Percentiles rank a stretch among this genome's conserved stretches.
Evolutionary conservation across 2,329 filamentous ascomycete genomes (phyloP).

Genomic region (Sporothrix pallida): DNA sequence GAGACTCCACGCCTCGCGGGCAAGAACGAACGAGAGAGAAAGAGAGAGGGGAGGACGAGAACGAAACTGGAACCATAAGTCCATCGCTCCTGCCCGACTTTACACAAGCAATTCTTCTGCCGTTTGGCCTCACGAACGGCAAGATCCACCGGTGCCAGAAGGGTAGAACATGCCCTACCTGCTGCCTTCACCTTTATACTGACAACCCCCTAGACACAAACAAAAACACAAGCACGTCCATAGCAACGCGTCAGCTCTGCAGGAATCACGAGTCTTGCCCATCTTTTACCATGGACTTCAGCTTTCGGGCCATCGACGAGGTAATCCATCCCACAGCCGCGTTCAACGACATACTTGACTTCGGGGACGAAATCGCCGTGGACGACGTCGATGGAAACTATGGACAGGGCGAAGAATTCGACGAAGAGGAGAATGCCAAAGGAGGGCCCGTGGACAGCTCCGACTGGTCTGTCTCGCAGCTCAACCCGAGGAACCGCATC

Average conservation of each 20-base stretch:
- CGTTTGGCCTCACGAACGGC: too few species aligned
- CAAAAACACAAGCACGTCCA: too few species aligned
- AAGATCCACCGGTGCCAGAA: background rate
- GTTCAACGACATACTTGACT: conserved; percentile 43
- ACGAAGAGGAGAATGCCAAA: background rate
- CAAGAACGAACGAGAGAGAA: background rate
- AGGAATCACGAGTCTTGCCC: background rate
- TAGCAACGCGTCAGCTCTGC: too few species aligned
- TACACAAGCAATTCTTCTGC: too few species aligned
- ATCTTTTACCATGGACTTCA: conserved; percentile 58
- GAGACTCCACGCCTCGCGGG: background rate
- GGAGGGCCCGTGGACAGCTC: background rate
- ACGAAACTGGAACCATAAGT: background rate
- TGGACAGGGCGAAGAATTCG: conserved; percentile 16
- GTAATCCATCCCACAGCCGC: conserved; percentile 65
- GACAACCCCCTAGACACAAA: background rate
- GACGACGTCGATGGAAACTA: background rate
- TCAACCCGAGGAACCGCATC: conserved; percentile 67
- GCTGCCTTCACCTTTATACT: background rate
- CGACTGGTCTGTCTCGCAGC: conserved; percentile 56
- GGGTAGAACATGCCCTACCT: background rate
- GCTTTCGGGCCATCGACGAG: conserved; percentile 57
- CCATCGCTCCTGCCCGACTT: background rate
- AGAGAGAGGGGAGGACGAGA: background rate
- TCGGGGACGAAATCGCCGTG: background rate